Base-by-base conservation (phyloP, 805 yeast genomes). In the Nakazawaea ishiwadae region DNA sequence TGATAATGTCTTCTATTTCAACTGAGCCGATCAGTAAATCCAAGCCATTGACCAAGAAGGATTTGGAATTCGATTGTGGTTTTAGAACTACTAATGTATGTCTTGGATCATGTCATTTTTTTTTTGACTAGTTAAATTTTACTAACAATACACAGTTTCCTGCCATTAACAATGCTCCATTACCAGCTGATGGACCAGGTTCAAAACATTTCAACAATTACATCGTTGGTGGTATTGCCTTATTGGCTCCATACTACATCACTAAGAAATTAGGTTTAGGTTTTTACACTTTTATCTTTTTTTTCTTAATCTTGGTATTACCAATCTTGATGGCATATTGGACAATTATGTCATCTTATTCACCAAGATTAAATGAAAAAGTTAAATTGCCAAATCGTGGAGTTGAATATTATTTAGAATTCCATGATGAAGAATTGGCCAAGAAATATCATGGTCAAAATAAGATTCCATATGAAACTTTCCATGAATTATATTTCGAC, bases 101-200 rank as follows among this genome's bases (percentile, higher is more conserved):
- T 63, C 17, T 32, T 10, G 7, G 7, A 23, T 23, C 26, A 23
- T 8, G 10, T 10, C 26, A 7, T 23, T 7, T 23, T 23, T 23
- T 10, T 8, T 8, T 23, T 23, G 26, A 23, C 26, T 23, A 30
- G 21, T 33, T 20, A n/a, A 7, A 14, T 44, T 35, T 8, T 12
- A 16, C 14, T n/a, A 14, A 12, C 16, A 27, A 6, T 19, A 47
- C 49, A 12, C 48, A 55, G 66, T 75, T 58, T 37, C 95, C 95
- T 20, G 69, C 90, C 6, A 87, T 88, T 58, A 77, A 82, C 56
- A 88, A 88, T 58, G 95, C 91, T 2, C 89, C 89, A 9, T 68
- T 87, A 47, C 90, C 95, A 20, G 96, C 95, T 4, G 96, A 88
- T 58, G 96, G 96, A 31, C 86, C 96, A 5, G 89, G 95, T 19